Conservation (phyloP, 768 basidiomycete species). For the Suillus subalutaceus region DNA sequence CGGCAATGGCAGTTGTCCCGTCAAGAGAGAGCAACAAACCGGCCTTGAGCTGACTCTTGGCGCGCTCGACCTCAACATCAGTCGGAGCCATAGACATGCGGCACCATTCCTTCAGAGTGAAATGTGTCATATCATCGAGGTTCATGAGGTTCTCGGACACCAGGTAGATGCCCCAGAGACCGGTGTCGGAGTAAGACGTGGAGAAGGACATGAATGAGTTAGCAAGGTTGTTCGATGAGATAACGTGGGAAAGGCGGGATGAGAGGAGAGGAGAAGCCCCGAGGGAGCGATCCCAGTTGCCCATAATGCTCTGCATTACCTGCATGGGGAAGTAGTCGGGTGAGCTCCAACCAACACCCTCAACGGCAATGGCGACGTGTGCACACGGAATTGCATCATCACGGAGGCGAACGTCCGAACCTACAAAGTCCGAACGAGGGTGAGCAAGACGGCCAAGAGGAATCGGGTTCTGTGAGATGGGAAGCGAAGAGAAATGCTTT, state of each 20-base stretch:
- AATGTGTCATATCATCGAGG: constrained; percentile 92
- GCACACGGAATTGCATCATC: constrained; percentile 90
- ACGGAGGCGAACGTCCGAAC: constrained; percentile 93
- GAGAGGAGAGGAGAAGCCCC: constrained; percentile 89
- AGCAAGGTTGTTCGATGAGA: constrained; percentile 93
- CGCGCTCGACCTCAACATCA: constrained; percentile 88
- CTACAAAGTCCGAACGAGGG: constrained; percentile 81
- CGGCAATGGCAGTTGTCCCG: constrained; percentile 95
- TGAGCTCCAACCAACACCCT: constrained; percentile 96
- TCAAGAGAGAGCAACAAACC: constrained; percentile 87
- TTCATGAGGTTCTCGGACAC: constrained; percentile 94
- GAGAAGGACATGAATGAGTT: constrained; percentile 99
- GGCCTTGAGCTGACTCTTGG: constrained; percentile 98
- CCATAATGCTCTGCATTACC: constrained; percentile 96
- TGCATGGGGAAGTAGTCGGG: constrained; percentile 99
- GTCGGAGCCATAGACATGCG: constrained; percentile 90
- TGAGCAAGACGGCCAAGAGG: constrained; percentile 82
- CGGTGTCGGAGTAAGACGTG: constrained; percentile 97
- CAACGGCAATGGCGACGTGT: constrained; percentile 95
- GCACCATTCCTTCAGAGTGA: constrained; percentile 94
- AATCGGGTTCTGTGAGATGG: constrained; percentile 85
- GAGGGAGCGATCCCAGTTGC: constrained; percentile 98
- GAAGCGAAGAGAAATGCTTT: constrained; percentile 89
- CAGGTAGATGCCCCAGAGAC: constrained; percentile 98
- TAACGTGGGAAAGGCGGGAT: constrained; percentile 87